A percentile compares a stretch with the other conserved stretches of the same genome.
Evolutionary conservation across 306 rosid genomes (phyloP).

Genomic region (Senna siamea): DNA sequence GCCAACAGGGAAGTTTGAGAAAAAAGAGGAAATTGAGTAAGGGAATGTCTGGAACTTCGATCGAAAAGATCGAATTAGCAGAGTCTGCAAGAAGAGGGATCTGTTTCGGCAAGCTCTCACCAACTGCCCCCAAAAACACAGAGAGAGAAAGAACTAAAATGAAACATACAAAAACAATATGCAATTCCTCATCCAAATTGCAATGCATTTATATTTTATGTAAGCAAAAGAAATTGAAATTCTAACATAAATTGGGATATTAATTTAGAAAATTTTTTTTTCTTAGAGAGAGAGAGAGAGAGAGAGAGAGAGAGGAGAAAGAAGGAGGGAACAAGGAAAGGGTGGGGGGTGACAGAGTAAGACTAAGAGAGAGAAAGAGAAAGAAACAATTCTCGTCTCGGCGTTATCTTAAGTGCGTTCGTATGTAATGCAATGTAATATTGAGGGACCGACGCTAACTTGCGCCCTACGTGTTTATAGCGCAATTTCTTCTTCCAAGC

Average conservation of each 20-base stretch:
- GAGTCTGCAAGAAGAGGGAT: slow-evolving; percentile 67
- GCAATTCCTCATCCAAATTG: slow-evolving; percentile 20
- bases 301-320: slow-evolving; percentile 49
- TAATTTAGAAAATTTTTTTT: slow-evolving; percentile 22
- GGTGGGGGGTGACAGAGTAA: slow-evolving; percentile 57
- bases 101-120: slow-evolving; percentile 51
- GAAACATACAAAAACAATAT: slow-evolving; percentile 24
- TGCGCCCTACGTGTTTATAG: slow-evolving; percentile 60
- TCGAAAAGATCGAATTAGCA: slow-evolving; percentile 50
- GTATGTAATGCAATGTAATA: slow-evolving; percentile 34
- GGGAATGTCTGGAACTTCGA: slow-evolving; percentile 44
- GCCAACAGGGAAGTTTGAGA: slow-evolving; percentile 22
- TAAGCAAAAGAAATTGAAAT: slow-evolving; percentile 9
- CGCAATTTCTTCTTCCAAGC: slow-evolving; percentile 47
- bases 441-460: slow-evolving; percentile 46
- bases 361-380: slow-evolving; percentile 43
- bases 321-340: slow-evolving; percentile 43
- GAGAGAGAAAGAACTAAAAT: slow-evolving; percentile 38
- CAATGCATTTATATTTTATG: slow-evolving; percentile 43
- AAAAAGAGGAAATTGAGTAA: slow-evolving; percentile 33
- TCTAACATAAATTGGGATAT: slow-evolving; percentile 20
- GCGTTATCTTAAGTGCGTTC: slow-evolving; percentile 68
- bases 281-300: slow-evolving; percentile 48
- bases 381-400: slow-evolving; percentile 44
- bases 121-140: slow-evolving; percentile 49